A percentile compares a stretch with the other conserved stretches of the same genome.
Conservation (phyloP, 495 filamentous ascomycete genomes). For the Hypoxylon crocopeplum region DNA sequence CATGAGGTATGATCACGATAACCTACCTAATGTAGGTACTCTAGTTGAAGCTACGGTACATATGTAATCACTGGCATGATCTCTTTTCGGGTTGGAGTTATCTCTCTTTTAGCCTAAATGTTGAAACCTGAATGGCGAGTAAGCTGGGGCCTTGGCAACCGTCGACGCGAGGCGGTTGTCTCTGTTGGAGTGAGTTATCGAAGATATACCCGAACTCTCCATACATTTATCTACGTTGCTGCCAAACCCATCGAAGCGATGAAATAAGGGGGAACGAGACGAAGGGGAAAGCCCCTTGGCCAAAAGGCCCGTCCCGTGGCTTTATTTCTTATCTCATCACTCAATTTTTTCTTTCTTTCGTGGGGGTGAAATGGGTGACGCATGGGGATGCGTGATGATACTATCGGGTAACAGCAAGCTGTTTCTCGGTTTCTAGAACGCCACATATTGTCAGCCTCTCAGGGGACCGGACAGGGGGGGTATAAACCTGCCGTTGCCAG, state of each 20-base stretch:
- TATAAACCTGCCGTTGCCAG: conserved; percentile 9
- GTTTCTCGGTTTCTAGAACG: conserved; percentile 18
- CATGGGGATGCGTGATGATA: conserved; percentile 11
- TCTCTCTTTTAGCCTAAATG: conserved; percentile 26
- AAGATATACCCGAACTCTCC: conserved; percentile 7
- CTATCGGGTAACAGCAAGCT: conserved; percentile 23
- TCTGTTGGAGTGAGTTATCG: not conserved
- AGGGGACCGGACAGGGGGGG: not conserved
- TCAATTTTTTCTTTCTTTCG: conserved; percentile 4
- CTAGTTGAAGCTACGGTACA: conserved; percentile 8
- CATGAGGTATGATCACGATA: conserved; percentile 15
- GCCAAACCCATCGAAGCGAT: too few relatives aligned
- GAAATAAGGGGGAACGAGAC: not conserved
- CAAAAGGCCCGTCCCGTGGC: conserved; percentile 26
- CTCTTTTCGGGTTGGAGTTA: conserved; percentile 1
- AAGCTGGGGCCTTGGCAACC: conserved; percentile 13
- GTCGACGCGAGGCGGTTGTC: conserved; percentile 8
- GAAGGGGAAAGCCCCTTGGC: conserved; percentile 5
- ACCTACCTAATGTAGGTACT: conserved; percentile 26
- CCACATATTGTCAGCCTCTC: conserved; percentile 16
- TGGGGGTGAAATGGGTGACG: conserved; percentile 17
- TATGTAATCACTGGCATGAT: conserved; percentile 1
- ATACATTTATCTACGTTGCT: not conserved
- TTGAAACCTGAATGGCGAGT: conserved; percentile 17
- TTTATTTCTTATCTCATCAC: conserved; percentile 32